phyloP scores from a whole-genome alignment of 441 rosid species.

The Viola pubescens region DNA sequence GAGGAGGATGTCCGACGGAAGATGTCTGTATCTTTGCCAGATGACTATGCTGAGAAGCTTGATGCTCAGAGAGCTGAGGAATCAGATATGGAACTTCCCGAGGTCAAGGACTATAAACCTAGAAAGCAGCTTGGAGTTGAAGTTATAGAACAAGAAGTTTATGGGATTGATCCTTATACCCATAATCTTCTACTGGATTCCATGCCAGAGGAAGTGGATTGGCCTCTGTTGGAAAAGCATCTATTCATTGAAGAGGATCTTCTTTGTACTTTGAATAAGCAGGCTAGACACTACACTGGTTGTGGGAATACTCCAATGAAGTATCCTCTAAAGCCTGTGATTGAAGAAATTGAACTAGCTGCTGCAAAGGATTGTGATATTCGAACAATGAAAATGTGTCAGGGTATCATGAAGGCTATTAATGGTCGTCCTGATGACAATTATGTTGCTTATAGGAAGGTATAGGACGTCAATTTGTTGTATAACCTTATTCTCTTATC shows the following conservation, averaged over 20 bases:
- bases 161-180: constrained; percentile 98
- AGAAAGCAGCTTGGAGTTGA: constrained; percentile 85
- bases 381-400: constrained; percentile 63
- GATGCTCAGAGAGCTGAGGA: constrained; percentile 87
- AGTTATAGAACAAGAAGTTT: constrained; percentile 97
- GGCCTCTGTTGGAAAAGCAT: constrained; percentile 76
- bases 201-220: constrained; percentile 87
- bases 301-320: constrained; percentile 90
- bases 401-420: constrained; percentile 74
- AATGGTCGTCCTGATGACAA: constrained; percentile 86
- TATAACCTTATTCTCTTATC: neutral
- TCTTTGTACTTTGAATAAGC: constrained; percentile 75
- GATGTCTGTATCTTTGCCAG: constrained; percentile 93
- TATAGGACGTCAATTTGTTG: constrained; percentile 17
- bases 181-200: constrained; percentile 98
- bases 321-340: constrained; percentile 66
- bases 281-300: constrained; percentile 84
- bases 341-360: constrained; percentile 73
- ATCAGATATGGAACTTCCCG: constrained; percentile 99
- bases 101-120: constrained; percentile 93
- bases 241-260: constrained; percentile 81
- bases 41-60: constrained; percentile 94
- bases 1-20: constrained; percentile 84
- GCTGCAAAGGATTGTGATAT: constrained; percentile 68
- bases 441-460: constrained; percentile 98